Conservation (phyloP, 2,329 filamentous ascomycete genomes). For the Tricladium varicosporioides region DNA sequence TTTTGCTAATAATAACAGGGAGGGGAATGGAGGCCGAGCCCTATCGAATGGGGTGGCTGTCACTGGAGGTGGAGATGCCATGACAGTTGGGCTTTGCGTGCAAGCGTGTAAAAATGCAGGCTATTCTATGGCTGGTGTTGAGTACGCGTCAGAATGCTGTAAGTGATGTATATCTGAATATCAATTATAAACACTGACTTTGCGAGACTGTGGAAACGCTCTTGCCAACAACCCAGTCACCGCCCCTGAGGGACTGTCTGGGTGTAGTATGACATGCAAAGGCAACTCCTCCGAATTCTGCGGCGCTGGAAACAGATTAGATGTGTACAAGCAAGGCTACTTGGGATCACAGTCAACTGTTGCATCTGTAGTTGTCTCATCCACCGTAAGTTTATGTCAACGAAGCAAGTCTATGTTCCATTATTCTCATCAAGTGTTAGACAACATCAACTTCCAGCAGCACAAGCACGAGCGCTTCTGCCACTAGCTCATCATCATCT, state of each 20-base stretch:
- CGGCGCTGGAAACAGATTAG: constrained; percentile 21
- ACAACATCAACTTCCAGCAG: neutral
- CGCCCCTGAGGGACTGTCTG: constrained; percentile 22
- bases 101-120: constrained; percentile 21
- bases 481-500: neutral
- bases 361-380: constrained; percentile 11
- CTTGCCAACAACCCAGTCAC: constrained; percentile 16
- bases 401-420: no score
- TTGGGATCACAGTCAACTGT: constrained; percentile 4
- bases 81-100: constrained; percentile 24
- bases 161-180: constrained; percentile 3
- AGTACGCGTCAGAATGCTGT: constrained; percentile 46
- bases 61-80: constrained; percentile 14
- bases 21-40: constrained; percentile 20
- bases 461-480: neutral
- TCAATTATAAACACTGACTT: neutral
- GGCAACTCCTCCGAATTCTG: constrained; percentile 30
- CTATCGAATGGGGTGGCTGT: constrained; percentile 19
- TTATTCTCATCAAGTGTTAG: neutral
- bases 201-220: constrained; percentile 15
- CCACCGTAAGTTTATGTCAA: constrained; percentile 6
- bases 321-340: constrained; percentile 22
- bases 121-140: constrained; percentile 43
- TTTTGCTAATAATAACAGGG: constrained; percentile 7
- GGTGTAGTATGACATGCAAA: constrained; percentile 30